A percentile compares a stretch with the other conserved stretches of the same genome.
These are phyloP conservation scores for Metschnikowia corniflorae DNA, from an alignment of 805 yeast genomes.

Conservation along the genomic window DNA sequence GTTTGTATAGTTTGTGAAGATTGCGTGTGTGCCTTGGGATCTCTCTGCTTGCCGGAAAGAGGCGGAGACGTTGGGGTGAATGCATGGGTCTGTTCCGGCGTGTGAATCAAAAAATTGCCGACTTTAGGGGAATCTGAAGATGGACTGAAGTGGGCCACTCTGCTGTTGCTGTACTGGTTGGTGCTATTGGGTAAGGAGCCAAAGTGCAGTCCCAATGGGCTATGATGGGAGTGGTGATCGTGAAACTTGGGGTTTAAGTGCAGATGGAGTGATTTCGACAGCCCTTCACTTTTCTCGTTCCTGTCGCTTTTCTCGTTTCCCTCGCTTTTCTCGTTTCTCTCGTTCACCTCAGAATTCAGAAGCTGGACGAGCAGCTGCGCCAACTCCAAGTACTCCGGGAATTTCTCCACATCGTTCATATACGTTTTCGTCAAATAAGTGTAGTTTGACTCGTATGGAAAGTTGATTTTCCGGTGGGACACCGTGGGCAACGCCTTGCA, in stretches of 20 bases:
- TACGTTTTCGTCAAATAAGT: conserved; percentile 48
- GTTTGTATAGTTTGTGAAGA: conserved; percentile 4
- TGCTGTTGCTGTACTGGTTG: not conserved
- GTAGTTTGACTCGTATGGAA: conserved; percentile 53
- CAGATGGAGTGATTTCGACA: too few relatives aligned
- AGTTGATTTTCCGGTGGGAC: conserved; percentile 39
- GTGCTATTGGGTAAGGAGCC: not conserved
- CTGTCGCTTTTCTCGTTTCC: not conserved
- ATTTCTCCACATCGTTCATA: conserved; percentile 45
- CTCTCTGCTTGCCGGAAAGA: not conserved
- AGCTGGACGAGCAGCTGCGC: conserved; percentile 41
- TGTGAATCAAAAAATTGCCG: not conserved
- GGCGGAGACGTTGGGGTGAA: not conserved
- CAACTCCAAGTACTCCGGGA: conserved; percentile 47
- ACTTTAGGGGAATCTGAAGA: not conserved
- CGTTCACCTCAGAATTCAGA: conserved; percentile 18
- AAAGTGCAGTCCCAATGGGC: not conserved
- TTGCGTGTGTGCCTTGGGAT: not conserved
- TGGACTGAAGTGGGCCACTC: not conserved
- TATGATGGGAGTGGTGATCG: not conserved
- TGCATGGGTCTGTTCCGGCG: conserved; percentile 4
- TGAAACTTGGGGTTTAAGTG: not conserved
- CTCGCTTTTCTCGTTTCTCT: not conserved
- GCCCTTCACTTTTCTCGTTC: not conserved
- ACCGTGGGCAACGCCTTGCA: conserved; percentile 21